Evolutionary conservation across 495 filamentous ascomycete species (phyloP), one percentile per base, ranked within the genome.

Genomic region (Mycothermus thermophilus): DNA sequence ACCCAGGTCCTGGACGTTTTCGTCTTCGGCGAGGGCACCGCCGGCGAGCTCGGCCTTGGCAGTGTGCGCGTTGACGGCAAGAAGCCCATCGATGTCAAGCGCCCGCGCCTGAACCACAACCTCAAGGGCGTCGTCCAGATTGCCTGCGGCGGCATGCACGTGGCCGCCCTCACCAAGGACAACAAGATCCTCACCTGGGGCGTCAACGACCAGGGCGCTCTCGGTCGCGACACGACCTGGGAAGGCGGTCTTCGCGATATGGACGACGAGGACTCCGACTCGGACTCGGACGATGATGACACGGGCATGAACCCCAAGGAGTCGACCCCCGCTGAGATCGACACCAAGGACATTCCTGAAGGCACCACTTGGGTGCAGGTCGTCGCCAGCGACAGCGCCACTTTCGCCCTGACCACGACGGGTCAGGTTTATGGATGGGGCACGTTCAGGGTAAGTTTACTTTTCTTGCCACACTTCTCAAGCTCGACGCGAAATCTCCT

Each of bases 121-220:
- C 57, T 69, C 10, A 67, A 75, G 27, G 60, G 61, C 14, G 69
- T 80, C 22, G 75, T 80, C 5, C 65, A 75, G 42, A 38, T 81
- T 21, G 66, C 72, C 10, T 63, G 67, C 41, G 77, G 77, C 14
- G 77, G 75, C 29, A 75, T 83, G 69, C 78, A 83, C 42, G 62
- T 50, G 18, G 58, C 69, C 13, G 75, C 67, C 1, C 60, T 80
- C 3, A 79, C 77, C 12, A 58, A 66, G 16, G 71, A 78, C 46
- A 77, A 77, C 55, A 66, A 65, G 48, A 75, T 80, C 35, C 54
- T 75, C 20, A 77, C 75, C 1, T 82, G 77, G 77, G 77, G 77
- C 42, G 75, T 79, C 34, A 80, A 80, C 42, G 72, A 78, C 49
- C 62, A 78, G 34, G 70, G 71, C 34, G 75, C 77, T 13, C 63